A percentile compares a stretch with the other conserved stretches of the same genome.
phyloP scores from a whole-genome alignment of 176 grass and related monocot genomes.

The Eleusine indica region DNA sequence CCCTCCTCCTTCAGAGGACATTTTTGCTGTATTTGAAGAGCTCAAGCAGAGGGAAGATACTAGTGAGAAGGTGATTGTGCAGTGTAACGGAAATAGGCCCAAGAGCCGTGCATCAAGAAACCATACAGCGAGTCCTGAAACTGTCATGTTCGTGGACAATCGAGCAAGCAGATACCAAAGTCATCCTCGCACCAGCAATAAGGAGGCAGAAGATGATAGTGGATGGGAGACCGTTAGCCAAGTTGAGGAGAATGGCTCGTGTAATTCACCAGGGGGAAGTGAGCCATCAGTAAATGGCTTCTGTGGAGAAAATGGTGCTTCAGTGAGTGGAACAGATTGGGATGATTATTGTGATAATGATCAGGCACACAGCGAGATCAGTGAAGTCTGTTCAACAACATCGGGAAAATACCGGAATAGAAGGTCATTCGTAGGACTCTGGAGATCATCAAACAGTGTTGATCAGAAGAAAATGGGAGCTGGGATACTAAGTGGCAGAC shows the following conservation, averaged over 20 bases:
- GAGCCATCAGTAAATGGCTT: constrained; percentile 61
- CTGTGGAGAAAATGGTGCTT: constrained; percentile 47
- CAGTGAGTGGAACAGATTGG: constrained; percentile 68
- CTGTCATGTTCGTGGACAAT: constrained; percentile 56
- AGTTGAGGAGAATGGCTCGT: constrained; percentile 62
- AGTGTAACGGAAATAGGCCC: constrained; percentile 45
- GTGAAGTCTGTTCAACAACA: constrained; percentile 62
- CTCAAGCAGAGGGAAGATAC: constrained; percentile 56
- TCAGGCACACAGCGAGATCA: constrained; percentile 52
- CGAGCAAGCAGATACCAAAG: constrained; percentile 36
- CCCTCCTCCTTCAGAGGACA: constrained; percentile 59
- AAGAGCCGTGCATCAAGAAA: constrained; percentile 47
- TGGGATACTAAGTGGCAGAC: constrained; percentile 45
- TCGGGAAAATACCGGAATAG: constrained; percentile 46
- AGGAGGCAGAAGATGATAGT: constrained; percentile 63
- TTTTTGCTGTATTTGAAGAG: constrained; percentile 73
- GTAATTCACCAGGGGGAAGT: constrained; percentile 66
- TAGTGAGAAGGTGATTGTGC: constrained; percentile 59
- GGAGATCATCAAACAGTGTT: constrained; percentile 56
- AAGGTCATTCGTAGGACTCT: constrained; percentile 53
- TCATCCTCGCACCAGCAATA: constrained; percentile 20
- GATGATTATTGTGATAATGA: constrained; percentile 52
- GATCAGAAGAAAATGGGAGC: constrained; percentile 56
- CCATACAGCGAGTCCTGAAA: constrained; percentile 47
- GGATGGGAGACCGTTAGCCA: constrained; percentile 84